A percentile compares a stretch with the other conserved stretches of the same genome.
Evolutionary conservation across 495 filamentous ascomycete genomes (phyloP).

Genomic region (Podospora pseudoanserina): DNA sequence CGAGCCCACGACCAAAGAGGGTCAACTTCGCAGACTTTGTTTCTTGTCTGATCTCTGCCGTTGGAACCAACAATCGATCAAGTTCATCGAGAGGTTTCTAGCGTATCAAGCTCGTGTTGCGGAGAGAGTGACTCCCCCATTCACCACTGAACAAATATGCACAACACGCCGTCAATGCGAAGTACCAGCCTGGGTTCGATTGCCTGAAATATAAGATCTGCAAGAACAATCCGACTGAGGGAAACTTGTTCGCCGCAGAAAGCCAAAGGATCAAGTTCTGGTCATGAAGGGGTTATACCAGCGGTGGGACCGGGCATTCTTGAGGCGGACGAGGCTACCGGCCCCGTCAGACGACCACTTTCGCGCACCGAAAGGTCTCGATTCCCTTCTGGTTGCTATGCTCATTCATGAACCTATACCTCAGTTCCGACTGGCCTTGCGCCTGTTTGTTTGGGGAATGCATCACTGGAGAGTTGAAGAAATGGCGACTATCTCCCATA

Average conservation of each 20-base stretch:
- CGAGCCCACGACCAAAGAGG: not conserved
- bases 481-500: not conserved
- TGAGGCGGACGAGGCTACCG: not conserved
- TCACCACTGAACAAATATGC: not conserved
- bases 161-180: too few species aligned
- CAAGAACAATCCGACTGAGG: not conserved
- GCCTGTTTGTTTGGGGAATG: not conserved
- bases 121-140: not conserved
- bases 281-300: not conserved
- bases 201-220: not conserved
- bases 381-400: not conserved
- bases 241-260: not conserved
- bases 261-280: not conserved
- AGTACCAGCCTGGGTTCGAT: not conserved
- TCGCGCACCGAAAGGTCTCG: not conserved
- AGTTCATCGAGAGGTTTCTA: not conserved
- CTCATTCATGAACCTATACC: not conserved
- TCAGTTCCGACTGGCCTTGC: not conserved
- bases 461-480: not conserved
- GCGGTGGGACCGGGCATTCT: not conserved
- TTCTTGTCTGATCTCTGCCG: not conserved
- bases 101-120: not conserved
- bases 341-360: not conserved
- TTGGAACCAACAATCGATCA: not conserved
- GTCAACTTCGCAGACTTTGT: not conserved